A percentile compares a stretch with the other conserved stretches of the same genome.
Conservation (phyloP, 208 protist species). For the Acanthamoeba divionensis region DNA sequence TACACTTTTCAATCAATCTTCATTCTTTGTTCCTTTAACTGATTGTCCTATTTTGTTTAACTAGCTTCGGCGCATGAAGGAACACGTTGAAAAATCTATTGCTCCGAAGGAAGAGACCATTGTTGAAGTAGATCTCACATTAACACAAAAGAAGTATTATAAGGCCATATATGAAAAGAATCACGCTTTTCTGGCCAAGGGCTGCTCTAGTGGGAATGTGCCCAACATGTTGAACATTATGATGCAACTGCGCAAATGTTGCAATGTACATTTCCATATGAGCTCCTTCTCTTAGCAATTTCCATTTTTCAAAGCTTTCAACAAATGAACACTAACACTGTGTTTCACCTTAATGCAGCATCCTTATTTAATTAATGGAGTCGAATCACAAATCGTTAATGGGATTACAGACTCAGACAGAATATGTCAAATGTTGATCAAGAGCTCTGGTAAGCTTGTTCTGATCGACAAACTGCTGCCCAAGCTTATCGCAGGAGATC, state of each 20-base stretch:
- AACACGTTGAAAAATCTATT: constrained; percentile 94
- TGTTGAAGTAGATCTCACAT: constrained; percentile 80
- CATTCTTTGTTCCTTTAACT: background rate
- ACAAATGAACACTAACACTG: background rate
- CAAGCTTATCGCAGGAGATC: constrained; percentile 80
- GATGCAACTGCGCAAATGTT: constrained; percentile 87
- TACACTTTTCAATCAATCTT: background rate
- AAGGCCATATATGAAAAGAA: constrained; percentile 76
- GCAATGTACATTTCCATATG: constrained; percentile 66
- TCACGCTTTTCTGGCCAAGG: constrained; percentile 22
- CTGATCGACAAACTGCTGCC: constrained; percentile 90
- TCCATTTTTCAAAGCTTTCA: background rate
- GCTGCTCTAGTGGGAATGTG: constrained; percentile 14
- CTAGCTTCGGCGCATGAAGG: constrained; percentile 92
- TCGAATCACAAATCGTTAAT: constrained; percentile 54
- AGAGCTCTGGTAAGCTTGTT: constrained; percentile 85
- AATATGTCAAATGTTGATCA: constrained; percentile 64
- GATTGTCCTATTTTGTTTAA: background rate
- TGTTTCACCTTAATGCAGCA: constrained; percentile 15
- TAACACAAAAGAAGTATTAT: constrained; percentile 86
- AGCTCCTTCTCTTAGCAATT: background rate
- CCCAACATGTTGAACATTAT: constrained; percentile 81
- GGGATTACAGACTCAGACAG: background rate
- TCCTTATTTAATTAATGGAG: constrained; percentile 76
- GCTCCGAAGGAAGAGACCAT: constrained; percentile 91